phyloP scores from a whole-genome alignment of 495 filamentous ascomycete genomes.

The Penicillium pancosmium region DNA sequence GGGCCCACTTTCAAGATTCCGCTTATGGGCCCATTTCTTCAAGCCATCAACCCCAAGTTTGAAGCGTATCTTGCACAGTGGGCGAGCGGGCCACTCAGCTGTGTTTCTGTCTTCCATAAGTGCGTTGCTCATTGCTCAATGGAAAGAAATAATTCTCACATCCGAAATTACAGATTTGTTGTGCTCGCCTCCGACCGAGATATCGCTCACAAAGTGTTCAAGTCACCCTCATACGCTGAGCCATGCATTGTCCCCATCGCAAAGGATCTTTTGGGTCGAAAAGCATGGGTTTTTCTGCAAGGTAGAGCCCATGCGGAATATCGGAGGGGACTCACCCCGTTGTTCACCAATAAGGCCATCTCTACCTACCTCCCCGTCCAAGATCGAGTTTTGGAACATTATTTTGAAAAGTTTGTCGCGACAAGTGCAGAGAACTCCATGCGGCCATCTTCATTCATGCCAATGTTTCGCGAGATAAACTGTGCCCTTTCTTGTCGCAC shows the following conservation, averaged over 20 bases:
- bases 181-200: conserved; percentile 92
- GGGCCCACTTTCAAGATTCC: conserved; percentile 81
- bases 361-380: conserved; percentile 84
- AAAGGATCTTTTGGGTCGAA: conserved; percentile 81
- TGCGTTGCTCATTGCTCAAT: conserved; percentile 43
- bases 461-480: conserved; percentile 86
- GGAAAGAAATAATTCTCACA: not conserved
- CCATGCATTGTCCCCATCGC: conserved; percentile 92
- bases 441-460: conserved; percentile 76
- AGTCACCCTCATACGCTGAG: conserved; percentile 83
- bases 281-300: conserved; percentile 93
- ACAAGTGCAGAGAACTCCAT: conserved; percentile 62
- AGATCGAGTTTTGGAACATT: conserved; percentile 79
- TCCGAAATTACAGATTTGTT: conserved; percentile 67
- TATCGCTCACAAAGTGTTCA: conserved; percentile 91
- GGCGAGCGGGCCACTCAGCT: conserved; percentile 82
- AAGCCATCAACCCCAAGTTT: conserved; percentile 85
- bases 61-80: conserved; percentile 82
- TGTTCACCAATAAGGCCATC: conserved; percentile 88
- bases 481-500: conserved; percentile 82
- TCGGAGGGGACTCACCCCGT: conserved; percentile 83
- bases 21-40: conserved; percentile 88
- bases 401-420: conserved; percentile 74
- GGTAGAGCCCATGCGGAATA: conserved; percentile 90
- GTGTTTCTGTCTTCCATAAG: conserved; percentile 97